Conservation (phyloP, 2,329 filamentous ascomycete genomes). For the Neofusicoccum sp. region DNA sequence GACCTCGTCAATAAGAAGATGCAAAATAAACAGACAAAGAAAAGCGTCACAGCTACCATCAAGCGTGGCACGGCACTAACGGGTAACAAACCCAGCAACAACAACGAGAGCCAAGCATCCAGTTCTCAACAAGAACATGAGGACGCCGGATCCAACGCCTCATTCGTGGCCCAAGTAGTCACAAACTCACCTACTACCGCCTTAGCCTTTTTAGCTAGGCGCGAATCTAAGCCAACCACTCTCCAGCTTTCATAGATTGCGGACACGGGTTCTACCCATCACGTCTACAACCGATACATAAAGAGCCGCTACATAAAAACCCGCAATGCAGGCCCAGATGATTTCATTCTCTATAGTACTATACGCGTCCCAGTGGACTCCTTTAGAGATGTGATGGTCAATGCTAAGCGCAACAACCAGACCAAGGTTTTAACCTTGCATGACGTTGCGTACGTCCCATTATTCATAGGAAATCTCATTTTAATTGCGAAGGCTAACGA, state of each 20-base stretch:
- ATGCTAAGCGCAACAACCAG: background rate
- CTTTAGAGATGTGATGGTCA: background rate
- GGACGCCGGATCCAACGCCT: background rate
- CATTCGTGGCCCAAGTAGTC: background rate
- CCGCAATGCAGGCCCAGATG: background rate
- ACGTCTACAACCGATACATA: background rate
- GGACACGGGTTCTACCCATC: background rate
- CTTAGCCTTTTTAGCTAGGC: too few species aligned
- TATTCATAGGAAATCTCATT: background rate
- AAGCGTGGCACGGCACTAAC: too few species aligned
- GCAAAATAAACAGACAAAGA: too few species aligned
- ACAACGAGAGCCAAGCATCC: too few species aligned
- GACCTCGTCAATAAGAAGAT: too few species aligned
- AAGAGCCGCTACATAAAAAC: background rate
- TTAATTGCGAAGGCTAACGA: background rate
- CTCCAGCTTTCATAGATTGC: too few species aligned
- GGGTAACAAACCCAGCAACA: too few species aligned
- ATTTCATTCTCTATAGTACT: background rate
- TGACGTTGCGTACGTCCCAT: background rate
- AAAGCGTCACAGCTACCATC: too few species aligned
- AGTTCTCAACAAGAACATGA: too few species aligned
- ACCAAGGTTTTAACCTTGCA: background rate
- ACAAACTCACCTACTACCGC: background rate
- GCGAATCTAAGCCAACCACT: background rate
- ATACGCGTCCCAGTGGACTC: background rate